Percentiles rank a stretch among this genome's conserved stretches.
These are phyloP conservation scores for Citrus maxima DNA, from an alignment of 345 rosid genomes.

Conservation along the genomic window DNA sequence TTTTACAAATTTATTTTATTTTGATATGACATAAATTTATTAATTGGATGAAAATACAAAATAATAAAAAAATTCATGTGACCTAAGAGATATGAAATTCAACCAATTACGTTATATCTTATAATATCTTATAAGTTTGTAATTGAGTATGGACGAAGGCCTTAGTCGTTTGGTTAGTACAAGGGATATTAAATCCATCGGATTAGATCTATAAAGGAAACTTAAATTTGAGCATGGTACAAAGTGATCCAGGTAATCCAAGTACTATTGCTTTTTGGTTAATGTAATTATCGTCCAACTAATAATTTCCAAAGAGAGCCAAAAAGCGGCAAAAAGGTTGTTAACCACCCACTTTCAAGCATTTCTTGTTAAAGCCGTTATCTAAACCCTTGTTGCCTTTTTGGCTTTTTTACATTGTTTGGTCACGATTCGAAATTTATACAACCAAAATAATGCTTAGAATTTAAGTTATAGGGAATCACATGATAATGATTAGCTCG, in stretches of 20 bases:
- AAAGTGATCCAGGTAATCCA: no score
- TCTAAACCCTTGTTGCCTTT: slow-evolving; percentile 6
- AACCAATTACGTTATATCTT: no score
- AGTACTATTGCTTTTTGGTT: not conserved
- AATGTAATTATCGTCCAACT: slow-evolving; percentile 6
- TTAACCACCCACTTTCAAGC: slow-evolving; percentile 27
- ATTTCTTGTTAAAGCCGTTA: slow-evolving; percentile 46
- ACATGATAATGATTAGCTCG: not conserved
- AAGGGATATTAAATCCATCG: no score
- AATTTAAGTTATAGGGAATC: not conserved
- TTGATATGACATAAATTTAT: no score
- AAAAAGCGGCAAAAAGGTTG: slow-evolving; percentile 16
- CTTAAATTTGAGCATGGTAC: not conserved
- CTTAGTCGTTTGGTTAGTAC: no score
- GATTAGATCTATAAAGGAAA: no score
- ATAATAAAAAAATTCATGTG: no score
- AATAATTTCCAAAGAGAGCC: not conserved
- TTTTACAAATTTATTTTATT: no score
- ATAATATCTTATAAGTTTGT: no score
- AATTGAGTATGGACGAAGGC: no score
- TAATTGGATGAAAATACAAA: no score
- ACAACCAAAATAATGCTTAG: slow-evolving; percentile 20
- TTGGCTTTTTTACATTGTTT: slow-evolving; percentile 17
- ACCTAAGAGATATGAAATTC: no score
- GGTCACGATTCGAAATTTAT: slow-evolving; percentile 31